phyloP scores from a whole-genome alignment of 1,284 basidiomycete genomes.

The Veloporphyrellus conicus region DNA sequence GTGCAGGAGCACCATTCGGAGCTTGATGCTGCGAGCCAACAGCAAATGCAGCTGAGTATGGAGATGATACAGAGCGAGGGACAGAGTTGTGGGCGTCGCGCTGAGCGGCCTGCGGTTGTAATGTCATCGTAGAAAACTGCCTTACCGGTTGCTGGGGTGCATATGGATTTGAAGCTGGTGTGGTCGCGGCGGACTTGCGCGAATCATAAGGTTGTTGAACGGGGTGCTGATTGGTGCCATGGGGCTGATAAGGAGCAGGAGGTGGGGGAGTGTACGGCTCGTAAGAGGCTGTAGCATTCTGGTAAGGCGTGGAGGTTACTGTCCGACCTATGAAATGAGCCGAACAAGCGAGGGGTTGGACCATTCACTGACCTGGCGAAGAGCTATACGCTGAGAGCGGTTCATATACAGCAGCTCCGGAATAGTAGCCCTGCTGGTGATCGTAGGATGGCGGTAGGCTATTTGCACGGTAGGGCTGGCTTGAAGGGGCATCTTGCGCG shows the following conservation, averaged over 20 bases:
- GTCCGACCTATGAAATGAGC: conserved; percentile 8
- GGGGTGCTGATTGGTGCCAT: conserved; percentile 14
- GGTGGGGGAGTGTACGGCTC: conserved; percentile 21
- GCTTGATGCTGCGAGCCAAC: conserved; percentile 12
- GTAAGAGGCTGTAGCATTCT: conserved; percentile 10
- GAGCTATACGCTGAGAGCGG: conserved; percentile 13
- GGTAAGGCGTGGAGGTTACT: conserved; percentile 16
- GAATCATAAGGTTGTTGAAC: conserved; percentile 26
- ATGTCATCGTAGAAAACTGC: conserved; percentile 20
- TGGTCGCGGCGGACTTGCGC: conserved; percentile 32
- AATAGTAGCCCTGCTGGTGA: conserved; percentile 28
- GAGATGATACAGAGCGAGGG: conserved; percentile 22
- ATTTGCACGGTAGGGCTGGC: conserved; percentile 15
- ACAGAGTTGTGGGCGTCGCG: conserved; percentile 12
- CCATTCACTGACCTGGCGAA: conserved; percentile 25
- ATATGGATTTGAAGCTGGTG: conserved; percentile 14
- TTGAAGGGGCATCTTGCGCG: conserved; percentile 15
- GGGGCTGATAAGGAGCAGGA: conserved; percentile 13
- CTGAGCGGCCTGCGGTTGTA: conserved; percentile 15
- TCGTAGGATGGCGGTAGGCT: conserved; percentile 20
- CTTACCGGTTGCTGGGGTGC: conserved; percentile 12
- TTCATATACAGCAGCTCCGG: conserved; percentile 27
- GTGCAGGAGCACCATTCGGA: conserved; percentile 16
- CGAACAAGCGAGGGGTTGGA: background rate
- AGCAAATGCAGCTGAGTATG: conserved; percentile 20